Percentiles rank a stretch among this genome's conserved stretches.
These are phyloP conservation scores for Aureobasidium lini DNA, from an alignment of 2,329 filamentous ascomycete species.

Conservation along the genomic window DNA sequence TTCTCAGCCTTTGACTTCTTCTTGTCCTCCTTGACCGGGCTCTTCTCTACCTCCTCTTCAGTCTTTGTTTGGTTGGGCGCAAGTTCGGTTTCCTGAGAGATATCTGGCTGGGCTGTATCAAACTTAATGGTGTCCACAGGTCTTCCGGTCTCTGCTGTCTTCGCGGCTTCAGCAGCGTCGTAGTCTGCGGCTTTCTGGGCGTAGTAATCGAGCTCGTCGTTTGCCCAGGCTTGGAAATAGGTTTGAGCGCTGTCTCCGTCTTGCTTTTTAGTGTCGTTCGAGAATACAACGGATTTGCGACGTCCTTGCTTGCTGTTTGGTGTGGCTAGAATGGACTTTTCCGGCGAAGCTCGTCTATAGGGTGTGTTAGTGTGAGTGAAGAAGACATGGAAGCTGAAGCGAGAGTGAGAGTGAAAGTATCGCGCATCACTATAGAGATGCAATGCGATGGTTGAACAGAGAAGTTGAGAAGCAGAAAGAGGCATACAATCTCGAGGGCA, in stretches of 20 bases:
- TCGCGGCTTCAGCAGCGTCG: constrained; percentile 22
- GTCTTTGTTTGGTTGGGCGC: constrained; percentile 12
- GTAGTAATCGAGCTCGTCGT: constrained; percentile 18
- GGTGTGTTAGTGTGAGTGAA: background rate
- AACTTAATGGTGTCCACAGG: background rate
- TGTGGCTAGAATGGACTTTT: constrained; percentile 8
- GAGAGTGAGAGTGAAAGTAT: background rate
- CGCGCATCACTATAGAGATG: background rate
- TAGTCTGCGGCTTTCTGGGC: constrained; percentile 8
- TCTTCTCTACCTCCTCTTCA: constrained; percentile 3
- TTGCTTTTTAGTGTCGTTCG: constrained; percentile 52
- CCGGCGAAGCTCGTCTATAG: constrained; percentile 3
- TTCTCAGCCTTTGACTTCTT: constrained; percentile 21
- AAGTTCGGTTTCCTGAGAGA: background rate
- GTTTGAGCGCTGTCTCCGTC: constrained; percentile 49
- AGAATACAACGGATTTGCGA: constrained; percentile 58
- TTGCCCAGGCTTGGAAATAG: constrained; percentile 45
- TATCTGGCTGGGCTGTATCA: background rate
- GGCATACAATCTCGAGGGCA: background rate
- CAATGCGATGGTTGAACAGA: background rate
- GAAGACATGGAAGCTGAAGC: background rate
- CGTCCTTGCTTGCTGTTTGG: constrained; percentile 19
- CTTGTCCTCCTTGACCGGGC: constrained; percentile 21
- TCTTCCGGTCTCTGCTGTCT: constrained; percentile 16
- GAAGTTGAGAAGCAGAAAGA: background rate